Base-by-base conservation (phyloP, 805 yeast genomes). In the Pichia heedii region DNA sequence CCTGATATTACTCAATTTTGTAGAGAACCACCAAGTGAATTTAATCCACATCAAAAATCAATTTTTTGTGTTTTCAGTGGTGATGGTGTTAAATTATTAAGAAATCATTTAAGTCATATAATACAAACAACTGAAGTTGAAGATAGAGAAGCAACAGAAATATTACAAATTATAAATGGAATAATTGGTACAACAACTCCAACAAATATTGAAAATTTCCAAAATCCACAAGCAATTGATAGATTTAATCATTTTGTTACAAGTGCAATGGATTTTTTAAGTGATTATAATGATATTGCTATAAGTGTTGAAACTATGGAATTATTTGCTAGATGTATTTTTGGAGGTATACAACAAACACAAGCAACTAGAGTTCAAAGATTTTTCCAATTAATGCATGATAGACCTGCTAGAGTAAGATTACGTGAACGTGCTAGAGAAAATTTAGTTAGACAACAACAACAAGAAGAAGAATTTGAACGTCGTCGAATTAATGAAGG, bases 41-140 rank as follows among this genome's bases (percentile, higher is more conserved):
- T 93, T 60, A 88, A 81, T 42, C 85, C 81, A 44, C 82, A 82
- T 54, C 98, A 93, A 61, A 81, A 81, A 50, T 74, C 80, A 20
- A 72, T 84, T 39, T 90, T 93, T 57, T 90, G 97, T 66, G 98
- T 90, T 12, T 93, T 88, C 58, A 81, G 90, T 29, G 97, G 97
- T 2, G 77, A 76, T 47, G 97, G 97, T 9, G 96, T 93, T 16
- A 74, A 70, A 39, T 76, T 77, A 47, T 69, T 90, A 49, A 74
- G 96, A 49, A 78, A 76, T 34, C 81, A 83, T 58, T 70, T 90
- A 38, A 79, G 52, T 16, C 54, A 54, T 36, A 44, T 60, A 29
- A 58, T 58, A 43, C 63, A 60, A 50, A 50, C 59, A 11, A 60
- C 63, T 8, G 60, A 57, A 37, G 61, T 54, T 40, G 58, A 54